A percentile compares a stretch with the other conserved stretches of the same genome.
Evolutionary conservation across 2,329 filamentous ascomycete genomes (phyloP).

Genomic region (Fusarium sp.): DNA sequence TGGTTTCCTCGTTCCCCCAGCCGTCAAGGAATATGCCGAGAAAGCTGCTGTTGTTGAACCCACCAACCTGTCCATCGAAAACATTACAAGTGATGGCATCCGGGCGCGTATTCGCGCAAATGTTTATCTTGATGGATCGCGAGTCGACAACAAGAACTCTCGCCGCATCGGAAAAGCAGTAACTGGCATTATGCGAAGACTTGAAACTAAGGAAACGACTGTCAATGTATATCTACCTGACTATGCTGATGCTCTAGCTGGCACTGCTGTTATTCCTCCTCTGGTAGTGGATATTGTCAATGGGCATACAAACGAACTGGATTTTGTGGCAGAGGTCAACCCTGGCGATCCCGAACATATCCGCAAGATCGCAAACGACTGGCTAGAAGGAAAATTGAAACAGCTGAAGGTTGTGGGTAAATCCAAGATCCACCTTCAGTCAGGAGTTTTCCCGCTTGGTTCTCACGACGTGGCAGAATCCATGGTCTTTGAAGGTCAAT

Average conservation of each 20-base stretch:
- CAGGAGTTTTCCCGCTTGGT: conserved; percentile 83
- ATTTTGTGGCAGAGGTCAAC: conserved; percentile 81
- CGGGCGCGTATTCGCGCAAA: conserved; percentile 84
- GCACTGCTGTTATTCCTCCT: conserved; percentile 80
- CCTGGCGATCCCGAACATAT: conserved; percentile 84
- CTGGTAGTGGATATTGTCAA: conserved; percentile 82
- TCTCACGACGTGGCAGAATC: conserved; percentile 80
- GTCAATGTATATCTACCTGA: conserved; percentile 86
- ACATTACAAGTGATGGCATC: conserved; percentile 83
- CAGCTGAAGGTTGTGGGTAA: conserved; percentile 79
- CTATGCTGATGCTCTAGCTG: conserved; percentile 81
- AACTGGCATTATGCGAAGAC: conserved; percentile 82
- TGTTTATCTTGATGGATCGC: conserved; percentile 82
- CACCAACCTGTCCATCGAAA: conserved; percentile 85
- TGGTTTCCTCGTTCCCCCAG: conserved; percentile 83
- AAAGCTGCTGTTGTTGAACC: conserved; percentile 85
- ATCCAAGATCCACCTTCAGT: conserved; percentile 78
- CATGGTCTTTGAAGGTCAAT: conserved; percentile 85
- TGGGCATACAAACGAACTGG: conserved; percentile 80
- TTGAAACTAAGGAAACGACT: conserved; percentile 79
- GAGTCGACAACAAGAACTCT: conserved; percentile 77
- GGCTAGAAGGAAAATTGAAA: conserved; percentile 82
- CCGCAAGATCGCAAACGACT: conserved; percentile 85
- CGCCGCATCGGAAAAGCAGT: conserved; percentile 81
- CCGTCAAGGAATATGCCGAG: conserved; percentile 87